Conservation (phyloP, 202 grass and related monocot species). For the Carex sylvatica region DNA sequence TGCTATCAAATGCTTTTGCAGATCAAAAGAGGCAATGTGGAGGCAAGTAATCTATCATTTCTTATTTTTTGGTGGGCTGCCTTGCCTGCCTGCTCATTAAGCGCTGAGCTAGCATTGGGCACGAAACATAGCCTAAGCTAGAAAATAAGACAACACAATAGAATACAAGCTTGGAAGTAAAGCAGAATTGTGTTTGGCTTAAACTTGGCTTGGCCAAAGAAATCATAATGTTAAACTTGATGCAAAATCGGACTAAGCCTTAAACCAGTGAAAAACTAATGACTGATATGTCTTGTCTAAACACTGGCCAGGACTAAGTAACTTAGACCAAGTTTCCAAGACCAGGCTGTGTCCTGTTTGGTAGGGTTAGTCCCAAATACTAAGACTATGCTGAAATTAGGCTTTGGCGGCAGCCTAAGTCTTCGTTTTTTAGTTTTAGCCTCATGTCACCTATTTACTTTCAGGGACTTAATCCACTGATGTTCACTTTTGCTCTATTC, state of each 20-base stretch:
- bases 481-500: constrained; percentile 86
- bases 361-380: not conserved
- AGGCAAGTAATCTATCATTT: constrained; percentile 59
- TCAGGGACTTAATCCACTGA: constrained; percentile 88
- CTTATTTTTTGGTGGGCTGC: not conserved
- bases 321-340: not conserved
- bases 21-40: constrained; percentile 78
- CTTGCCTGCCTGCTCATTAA: not conserved
- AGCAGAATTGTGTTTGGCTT: not conserved
- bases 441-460: not conserved
- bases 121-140: not conserved
- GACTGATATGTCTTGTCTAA: not conserved
- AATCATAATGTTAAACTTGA: not conserved
- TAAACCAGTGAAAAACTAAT: not conserved
- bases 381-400: not conserved
- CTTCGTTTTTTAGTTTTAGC: constrained; percentile 1
- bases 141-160: not conserved
- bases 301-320: not conserved
- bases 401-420: not conserved
- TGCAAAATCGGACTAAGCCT: not conserved
- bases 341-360: not conserved
- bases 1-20: constrained; percentile 34
- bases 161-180: not conserved
- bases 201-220: not conserved
- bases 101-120: not conserved